Evolutionary conservation across 129 eudicot genomes (phyloP).

Genomic region (Gnaphalium uliginosum): DNA sequence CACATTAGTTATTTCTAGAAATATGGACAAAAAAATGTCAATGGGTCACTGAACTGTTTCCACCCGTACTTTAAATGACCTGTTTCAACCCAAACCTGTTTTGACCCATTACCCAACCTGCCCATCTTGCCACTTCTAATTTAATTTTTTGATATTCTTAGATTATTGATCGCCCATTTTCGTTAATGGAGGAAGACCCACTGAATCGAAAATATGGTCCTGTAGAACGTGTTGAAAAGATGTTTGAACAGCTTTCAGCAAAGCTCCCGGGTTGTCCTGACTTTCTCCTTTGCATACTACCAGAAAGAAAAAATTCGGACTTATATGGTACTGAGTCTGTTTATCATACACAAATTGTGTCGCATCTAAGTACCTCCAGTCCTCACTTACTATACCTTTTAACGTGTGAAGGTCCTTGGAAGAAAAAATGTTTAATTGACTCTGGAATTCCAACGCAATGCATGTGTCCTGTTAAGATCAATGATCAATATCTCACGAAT

Average conservation of each 20-base stretch:
- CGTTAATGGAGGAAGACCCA: slow-evolving; percentile 85
- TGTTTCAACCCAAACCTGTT: not conserved
- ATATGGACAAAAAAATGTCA: not conserved
- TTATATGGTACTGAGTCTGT: slow-evolving; percentile 59
- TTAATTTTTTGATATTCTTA: slow-evolving; percentile 27
- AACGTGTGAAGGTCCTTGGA: slow-evolving; percentile 86
- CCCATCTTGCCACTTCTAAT: not conserved
- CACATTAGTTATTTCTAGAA: not conserved
- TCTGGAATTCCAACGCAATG: slow-evolving; percentile 81
- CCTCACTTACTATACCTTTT: not conserved
- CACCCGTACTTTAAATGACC: not conserved
- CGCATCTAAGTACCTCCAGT: not conserved
- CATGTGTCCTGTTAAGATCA: slow-evolving; percentile 71
- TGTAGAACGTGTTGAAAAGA: slow-evolving; percentile 70
- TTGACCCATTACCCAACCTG: not conserved
- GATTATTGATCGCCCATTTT: slow-evolving; percentile 84
- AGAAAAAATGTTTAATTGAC: slow-evolving; percentile 67
- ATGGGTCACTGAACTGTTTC: not conserved
- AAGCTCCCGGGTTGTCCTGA: slow-evolving; percentile 80
- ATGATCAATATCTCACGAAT: slow-evolving; percentile 82
- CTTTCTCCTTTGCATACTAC: slow-evolving; percentile 84
- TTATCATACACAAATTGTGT: slow-evolving; percentile 7
- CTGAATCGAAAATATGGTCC: slow-evolving; percentile 57
- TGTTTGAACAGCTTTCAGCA: slow-evolving; percentile 70
- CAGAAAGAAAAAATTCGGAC: slow-evolving; percentile 77